Base-by-base conservation (phyloP, 208 protist genomes). In the Acanthamoeba culbertsoni region DNA sequence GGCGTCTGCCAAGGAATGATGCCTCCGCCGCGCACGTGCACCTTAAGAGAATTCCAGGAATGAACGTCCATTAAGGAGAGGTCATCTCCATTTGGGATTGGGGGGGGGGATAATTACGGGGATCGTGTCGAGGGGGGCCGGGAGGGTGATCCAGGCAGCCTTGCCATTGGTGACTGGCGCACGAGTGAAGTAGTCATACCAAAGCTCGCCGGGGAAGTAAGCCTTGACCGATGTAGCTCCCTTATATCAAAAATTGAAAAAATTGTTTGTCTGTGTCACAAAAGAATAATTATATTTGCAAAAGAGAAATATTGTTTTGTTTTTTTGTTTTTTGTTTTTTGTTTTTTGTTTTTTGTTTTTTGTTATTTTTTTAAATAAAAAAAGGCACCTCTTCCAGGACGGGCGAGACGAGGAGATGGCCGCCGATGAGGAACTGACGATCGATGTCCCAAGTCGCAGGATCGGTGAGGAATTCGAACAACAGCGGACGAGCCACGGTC, bases 401-500 rank as follows among this genome's bases (percentile, higher is more conserved):
- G 23, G 86, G 86, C 40, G 57, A 95, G 26, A 62, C 40, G 42
- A 94, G 59, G 23, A 97, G 71, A 26, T 37, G n/a, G 35, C 68
- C 12, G 46, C 97, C 97, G 79, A 98, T 40, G 2, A 98, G 57
- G 71, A 97, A 97, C 86, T 97, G 96, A 26, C n/a, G 28, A 55
- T 98, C 96, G 86, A 98, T 90, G 0, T 35, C 53, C 55, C 37
- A 88, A 0, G 93, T 95, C 0, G 35, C 93, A 23, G 93, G 0
- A 55, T 98, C 97, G 37, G 0, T 42, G 16, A 96, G 97, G 82
- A 93, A 97, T 84, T 98, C 96, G 45, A 98, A 98, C 48, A 96
- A 96, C 3, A 98, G 73, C 79, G 97, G 94, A 37, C 96, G 93
- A 0, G 95, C 68, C 6, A 98, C 95, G 16, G 94, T 55, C 8